These are phyloP conservation scores for Phialocephala subalpina DNA, from an alignment of 2,329 filamentous ascomycete species.

Conservation along the genomic window DNA sequence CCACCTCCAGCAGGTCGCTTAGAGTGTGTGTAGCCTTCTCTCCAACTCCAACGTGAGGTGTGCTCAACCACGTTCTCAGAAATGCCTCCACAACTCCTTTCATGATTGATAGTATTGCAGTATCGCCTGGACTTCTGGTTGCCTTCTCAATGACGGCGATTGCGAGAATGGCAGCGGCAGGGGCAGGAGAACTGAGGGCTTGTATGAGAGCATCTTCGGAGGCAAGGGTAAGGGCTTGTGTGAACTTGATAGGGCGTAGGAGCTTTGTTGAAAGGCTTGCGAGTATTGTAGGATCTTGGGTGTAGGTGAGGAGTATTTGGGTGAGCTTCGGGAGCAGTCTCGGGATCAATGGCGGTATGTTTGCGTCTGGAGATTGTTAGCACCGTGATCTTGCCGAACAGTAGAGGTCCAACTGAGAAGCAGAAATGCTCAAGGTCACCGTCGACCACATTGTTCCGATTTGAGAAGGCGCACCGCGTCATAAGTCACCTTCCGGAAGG, in stretches of 20 bases:
- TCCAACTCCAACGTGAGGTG: conserved; percentile 62
- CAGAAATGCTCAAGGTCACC: background rate
- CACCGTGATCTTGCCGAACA: background rate
- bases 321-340: conserved; percentile 62
- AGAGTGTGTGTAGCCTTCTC: conserved; percentile 60
- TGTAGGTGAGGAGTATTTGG: conserved; percentile 58
- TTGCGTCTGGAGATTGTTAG: conserved; percentile 52
- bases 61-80: conserved; percentile 60
- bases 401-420: background rate
- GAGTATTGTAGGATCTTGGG: conserved; percentile 58
- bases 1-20: conserved; percentile 61
- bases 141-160: conserved; percentile 65
- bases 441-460: background rate
- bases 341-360: conserved; percentile 60
- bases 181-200: conserved; percentile 61
- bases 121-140: conserved; percentile 54
- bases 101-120: conserved; percentile 58
- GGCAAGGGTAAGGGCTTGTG: conserved; percentile 58
- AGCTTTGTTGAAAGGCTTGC: conserved; percentile 64
- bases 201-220: conserved; percentile 58
- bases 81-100: conserved; percentile 57
- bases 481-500: background rate
- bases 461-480: background rate
- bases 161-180: conserved; percentile 65
- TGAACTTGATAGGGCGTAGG: conserved; percentile 60